Conservation (phyloP, 225 moss, liverwort and hornwort genomes). For the Marchantia paleacea region DNA sequence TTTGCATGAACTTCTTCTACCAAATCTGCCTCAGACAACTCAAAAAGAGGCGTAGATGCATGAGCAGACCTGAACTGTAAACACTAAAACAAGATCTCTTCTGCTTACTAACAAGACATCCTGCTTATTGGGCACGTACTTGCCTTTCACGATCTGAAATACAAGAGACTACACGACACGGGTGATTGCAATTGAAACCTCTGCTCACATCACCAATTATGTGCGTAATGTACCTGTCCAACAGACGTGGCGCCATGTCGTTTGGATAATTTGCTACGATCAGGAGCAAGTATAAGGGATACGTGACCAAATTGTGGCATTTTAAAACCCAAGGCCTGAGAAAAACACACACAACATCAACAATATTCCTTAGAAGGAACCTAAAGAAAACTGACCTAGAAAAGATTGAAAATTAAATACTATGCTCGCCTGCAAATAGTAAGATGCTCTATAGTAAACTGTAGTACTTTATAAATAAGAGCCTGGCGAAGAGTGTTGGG, state of each 20-base stretch:
- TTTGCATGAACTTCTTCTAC: not conserved
- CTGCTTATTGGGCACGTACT: not conserved
- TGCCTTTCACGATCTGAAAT: not conserved
- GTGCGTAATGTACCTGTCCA: slow-evolving; percentile 66
- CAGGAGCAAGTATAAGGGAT: slow-evolving; percentile 91
- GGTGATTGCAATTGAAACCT: no score
- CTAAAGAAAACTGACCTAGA: not conserved
- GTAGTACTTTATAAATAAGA: slow-evolving; percentile 72
- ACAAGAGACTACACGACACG: not conserved
- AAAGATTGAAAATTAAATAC: not conserved
- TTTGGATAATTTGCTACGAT: slow-evolving; percentile 97
- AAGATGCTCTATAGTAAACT: no score
- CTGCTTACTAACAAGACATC: not conserved
- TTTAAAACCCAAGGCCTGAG: slow-evolving; percentile 78
- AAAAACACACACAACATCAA: slow-evolving; percentile 6
- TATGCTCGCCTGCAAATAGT: not conserved
- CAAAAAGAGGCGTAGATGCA: not conserved
- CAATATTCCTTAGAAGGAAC: not conserved
- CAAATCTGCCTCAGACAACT: not conserved
- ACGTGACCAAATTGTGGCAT: slow-evolving; percentile 99
- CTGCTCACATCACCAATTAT: not conserved
- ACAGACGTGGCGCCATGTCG: slow-evolving; percentile 94
- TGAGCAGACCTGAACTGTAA: not conserved
- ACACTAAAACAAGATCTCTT: not conserved
- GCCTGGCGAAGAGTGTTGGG: slow-evolving; percentile 96